Evolutionary conservation across 2,329 filamentous ascomycete genomes (phyloP), one percentile per base, ranked within the genome.

Genomic region (Aspergillus tamarii): DNA sequence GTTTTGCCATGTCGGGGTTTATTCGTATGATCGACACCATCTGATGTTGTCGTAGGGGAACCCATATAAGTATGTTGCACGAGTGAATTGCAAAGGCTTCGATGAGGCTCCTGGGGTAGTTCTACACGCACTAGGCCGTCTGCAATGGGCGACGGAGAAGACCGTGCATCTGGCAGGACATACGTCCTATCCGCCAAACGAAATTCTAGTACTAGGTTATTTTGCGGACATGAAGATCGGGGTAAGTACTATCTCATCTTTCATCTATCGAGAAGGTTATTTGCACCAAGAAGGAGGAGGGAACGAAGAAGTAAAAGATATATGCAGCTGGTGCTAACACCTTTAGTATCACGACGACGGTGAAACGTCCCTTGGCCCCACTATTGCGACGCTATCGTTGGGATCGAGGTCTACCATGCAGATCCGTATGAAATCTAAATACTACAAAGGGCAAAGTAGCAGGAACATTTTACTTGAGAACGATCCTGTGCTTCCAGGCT

Each of bases 61-160:
- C 81, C 85, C 84, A 0, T 88, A 88, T 71, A 87, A 88, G 63
- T 88, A 85, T 70, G 78, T 87, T 36, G 85, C 85, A 7, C 77
- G 79, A 1, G 82, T 83, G 7, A 74, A 78, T 21, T 82, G 80
- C 4, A 76, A 74, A 32, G 70, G 75, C 0, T 84, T 85, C 59
- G 69, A 70, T 11, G 75, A 78, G 32, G 79, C 82, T 1, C 79
- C 80, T 1, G 63, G 68, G 1, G 75, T 76, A 1, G 79, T 88
- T 11, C 78, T 78, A 14, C 71, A 75, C 12, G 80, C 81, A 0
- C 76, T 86, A 4, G 81, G 81, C 1, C 82, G 84, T 10, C 71
- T 88, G 26, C 84, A 82, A 48, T 88, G 85, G 85, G 84, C 84
- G 1, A 81, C 81, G 0, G 69, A 80, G 46, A 72, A 77, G 36